Evolutionary conservation across 2,329 filamentous ascomycete species (phyloP).

Genomic region (Epichloe bromicola): DNA sequence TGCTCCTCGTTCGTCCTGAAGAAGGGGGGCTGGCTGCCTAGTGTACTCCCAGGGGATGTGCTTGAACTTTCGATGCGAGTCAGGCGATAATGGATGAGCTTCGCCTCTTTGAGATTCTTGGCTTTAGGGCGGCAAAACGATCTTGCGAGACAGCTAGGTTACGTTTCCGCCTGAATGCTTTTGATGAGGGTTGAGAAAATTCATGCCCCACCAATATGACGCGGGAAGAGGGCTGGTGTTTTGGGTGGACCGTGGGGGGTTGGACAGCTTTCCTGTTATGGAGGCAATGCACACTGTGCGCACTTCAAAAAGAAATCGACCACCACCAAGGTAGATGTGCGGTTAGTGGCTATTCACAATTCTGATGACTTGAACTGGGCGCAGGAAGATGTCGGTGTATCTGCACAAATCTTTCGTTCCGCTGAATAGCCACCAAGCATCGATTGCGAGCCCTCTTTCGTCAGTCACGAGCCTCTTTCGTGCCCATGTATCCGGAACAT

Average conservation of each 20-base stretch:
- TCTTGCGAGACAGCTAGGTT: background rate
- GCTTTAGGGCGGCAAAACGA: conserved; percentile 3
- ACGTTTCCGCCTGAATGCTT: conserved; percentile 7
- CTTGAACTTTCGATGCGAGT: background rate
- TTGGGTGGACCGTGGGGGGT: conserved; percentile 5
- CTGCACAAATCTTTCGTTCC: no score
- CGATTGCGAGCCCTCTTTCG: no score
- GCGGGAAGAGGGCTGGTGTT: conserved; percentile 12
- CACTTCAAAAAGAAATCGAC: background rate
- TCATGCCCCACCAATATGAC: conserved; percentile 27
- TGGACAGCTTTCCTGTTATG: background rate
- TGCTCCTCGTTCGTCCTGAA: conserved; percentile 2
- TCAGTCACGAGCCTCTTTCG: no score
- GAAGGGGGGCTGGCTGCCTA: background rate
- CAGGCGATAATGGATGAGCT: background rate
- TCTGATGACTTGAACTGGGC: background rate
- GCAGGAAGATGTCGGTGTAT: background rate
- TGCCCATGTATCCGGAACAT: no score
- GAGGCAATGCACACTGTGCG: background rate
- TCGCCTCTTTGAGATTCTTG: background rate
- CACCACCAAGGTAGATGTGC: background rate
- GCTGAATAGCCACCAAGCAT: no score
- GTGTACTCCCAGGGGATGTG: background rate
- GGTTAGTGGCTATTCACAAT: no score
- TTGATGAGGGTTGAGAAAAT: conserved; percentile 24